A percentile compares a stretch with the other conserved stretches of the same genome.
phyloP scores from a whole-genome alignment of 2,329 filamentous ascomycete genomes.

The Ophiostoma fasciatum region DNA sequence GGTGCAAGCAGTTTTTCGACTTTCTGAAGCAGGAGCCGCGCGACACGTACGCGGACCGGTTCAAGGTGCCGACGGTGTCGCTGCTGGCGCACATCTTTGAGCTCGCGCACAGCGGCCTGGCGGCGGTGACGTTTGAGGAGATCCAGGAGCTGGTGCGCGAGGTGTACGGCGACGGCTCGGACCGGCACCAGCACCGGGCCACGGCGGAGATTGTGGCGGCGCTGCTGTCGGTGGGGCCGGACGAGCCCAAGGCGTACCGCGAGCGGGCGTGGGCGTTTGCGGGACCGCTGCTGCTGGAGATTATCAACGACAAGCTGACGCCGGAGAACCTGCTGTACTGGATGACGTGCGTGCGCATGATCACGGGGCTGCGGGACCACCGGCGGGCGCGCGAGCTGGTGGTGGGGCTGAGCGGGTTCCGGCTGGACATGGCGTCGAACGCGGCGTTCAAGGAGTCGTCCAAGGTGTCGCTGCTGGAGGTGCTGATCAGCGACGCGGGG shows the following conservation, averaged over 20 bases:
- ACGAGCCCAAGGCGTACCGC: slow-evolving; percentile 59
- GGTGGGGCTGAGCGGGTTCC: slow-evolving; percentile 68
- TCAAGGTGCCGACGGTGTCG: slow-evolving; percentile 77
- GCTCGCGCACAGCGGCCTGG: slow-evolving; percentile 67
- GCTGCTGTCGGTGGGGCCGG: slow-evolving; percentile 64
- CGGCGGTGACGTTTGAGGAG: slow-evolving; percentile 69
- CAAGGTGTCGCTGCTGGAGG: slow-evolving; percentile 82
- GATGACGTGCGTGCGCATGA: slow-evolving; percentile 83
- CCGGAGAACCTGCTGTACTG: slow-evolving; percentile 92
- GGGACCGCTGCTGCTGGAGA: slow-evolving; percentile 70
- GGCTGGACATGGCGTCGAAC: slow-evolving; percentile 86
- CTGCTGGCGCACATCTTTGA: slow-evolving; percentile 84
- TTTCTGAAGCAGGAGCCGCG: slow-evolving; percentile 34
- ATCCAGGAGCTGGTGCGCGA: slow-evolving; percentile 65
- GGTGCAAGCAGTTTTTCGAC: slow-evolving; percentile 77
- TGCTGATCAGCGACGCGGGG: slow-evolving; percentile 71
- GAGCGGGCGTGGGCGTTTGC: slow-evolving; percentile 76
- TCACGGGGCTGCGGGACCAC: slow-evolving; percentile 79
- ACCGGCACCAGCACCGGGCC: slow-evolving; percentile 94
- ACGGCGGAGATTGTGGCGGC: slow-evolving; percentile 88
- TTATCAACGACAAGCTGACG: slow-evolving; percentile 83
- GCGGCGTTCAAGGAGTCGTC: slow-evolving; percentile 98
- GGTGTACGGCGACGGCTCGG: slow-evolving; percentile 81
- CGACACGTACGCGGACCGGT: slow-evolving; percentile 40
- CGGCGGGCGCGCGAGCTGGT: slow-evolving; percentile 76